These are phyloP conservation scores for Panicum virgatum DNA, from an alignment of 202 grass and related monocot species.

Conservation along the genomic window DNA sequence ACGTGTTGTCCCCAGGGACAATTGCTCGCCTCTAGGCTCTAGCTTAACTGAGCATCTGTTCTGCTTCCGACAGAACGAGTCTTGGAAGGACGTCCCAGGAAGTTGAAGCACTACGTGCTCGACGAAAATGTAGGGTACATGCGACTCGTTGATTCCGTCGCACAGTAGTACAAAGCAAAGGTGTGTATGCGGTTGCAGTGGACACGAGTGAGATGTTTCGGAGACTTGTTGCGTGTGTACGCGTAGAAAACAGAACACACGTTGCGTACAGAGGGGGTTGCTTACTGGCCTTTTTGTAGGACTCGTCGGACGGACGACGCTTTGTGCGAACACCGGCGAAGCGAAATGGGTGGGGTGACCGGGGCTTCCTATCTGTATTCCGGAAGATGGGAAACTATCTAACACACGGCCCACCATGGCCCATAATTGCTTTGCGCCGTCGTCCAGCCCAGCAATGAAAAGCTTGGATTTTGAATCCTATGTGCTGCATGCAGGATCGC, in stretches of 20 bases:
- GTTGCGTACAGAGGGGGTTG: not conserved
- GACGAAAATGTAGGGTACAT: not conserved
- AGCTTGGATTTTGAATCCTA: no score
- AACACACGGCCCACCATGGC: no score
- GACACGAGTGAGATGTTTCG: not conserved
- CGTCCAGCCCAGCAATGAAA: no score
- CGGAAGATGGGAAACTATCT: no score
- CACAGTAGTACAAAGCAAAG: not conserved
- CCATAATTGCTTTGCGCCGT: no score
- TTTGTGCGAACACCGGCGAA: not conserved
- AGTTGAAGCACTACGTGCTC: not conserved
- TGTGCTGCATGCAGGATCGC: no score
- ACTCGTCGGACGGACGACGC: not conserved
- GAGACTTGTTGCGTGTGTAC: not conserved
- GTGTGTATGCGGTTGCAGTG: not conserved
- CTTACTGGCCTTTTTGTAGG: no score
- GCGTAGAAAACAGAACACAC: not conserved
- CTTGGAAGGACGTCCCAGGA: constrained; percentile 20
- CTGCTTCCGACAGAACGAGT: constrained; percentile 4
- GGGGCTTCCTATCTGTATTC: no score
- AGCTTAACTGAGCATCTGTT: not conserved
- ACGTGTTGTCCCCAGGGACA: not conserved
- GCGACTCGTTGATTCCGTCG: not conserved
- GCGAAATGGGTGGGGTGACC: no score
- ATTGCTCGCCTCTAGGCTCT: not conserved